These are phyloP conservation scores for Neurospora crassa DNA, from an alignment of 2,329 filamentous ascomycete genomes.

Conservation along the genomic window DNA sequence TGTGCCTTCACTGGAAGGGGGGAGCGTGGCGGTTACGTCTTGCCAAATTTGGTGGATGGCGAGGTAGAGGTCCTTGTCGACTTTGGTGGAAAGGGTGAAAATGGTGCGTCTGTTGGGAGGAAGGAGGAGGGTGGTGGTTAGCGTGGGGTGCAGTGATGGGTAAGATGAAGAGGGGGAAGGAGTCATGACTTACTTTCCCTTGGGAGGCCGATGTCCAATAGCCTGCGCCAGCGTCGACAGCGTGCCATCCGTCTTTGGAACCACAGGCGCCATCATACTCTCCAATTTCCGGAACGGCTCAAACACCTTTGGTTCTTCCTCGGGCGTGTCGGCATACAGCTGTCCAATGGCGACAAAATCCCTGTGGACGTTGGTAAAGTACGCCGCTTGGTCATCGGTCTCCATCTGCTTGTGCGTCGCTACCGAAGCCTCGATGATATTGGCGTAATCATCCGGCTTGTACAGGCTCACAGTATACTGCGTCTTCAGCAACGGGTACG, in stretches of 20 bases:
- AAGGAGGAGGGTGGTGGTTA: background rate
- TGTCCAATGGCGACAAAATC: background rate
- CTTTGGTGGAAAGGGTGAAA: background rate
- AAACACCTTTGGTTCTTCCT: background rate
- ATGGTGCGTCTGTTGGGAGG: background rate
- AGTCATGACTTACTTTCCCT: background rate
- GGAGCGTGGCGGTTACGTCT: background rate
- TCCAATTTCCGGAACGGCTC: background rate
- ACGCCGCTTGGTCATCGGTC: background rate
- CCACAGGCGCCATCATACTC: background rate
- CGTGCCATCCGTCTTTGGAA: background rate
- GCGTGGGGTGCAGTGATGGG: background rate
- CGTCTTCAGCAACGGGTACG: background rate
- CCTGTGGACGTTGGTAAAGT: background rate
- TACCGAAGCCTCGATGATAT: background rate
- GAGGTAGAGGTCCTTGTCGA: background rate
- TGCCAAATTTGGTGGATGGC: background rate
- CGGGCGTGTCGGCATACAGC: background rate
- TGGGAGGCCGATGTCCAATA: background rate
- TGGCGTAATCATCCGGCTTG: background rate
- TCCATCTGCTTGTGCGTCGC: background rate
- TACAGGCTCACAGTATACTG: background rate
- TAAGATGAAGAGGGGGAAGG: background rate
- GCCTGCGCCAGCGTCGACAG: background rate
- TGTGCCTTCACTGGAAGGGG: background rate